A percentile compares a stretch with the other conserved stretches of the same genome.
Evolutionary conservation across 176 grass and related monocot species (phyloP).

Genomic region (Themeda triandra): DNA sequence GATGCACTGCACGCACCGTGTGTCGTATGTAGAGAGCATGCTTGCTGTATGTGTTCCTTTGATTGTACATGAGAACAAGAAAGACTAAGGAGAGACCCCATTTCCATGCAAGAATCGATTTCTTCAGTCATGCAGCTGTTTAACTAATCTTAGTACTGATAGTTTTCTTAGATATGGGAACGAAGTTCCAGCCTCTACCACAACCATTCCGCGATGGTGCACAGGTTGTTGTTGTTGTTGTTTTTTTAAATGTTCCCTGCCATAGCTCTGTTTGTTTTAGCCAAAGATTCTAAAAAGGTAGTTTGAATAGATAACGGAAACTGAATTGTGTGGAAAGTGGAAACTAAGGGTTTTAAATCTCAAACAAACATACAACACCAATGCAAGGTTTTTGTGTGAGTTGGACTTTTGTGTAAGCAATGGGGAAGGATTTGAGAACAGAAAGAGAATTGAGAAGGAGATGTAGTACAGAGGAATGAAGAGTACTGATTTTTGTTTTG

Average conservation of each 20-base stretch:
- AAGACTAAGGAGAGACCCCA: background rate
- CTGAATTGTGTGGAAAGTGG: background rate
- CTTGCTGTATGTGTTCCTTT: constrained; percentile 38
- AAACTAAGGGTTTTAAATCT: too few species aligned
- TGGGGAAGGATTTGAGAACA: too few species aligned
- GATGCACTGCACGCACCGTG: background rate
- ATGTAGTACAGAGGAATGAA: too few species aligned
- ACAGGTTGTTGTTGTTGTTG: too few species aligned
- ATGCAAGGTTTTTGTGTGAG: background rate
- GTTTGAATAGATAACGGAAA: background rate
- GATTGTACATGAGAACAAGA: constrained; percentile 71
- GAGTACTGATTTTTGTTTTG: too few species aligned
- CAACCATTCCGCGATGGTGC: rapidly evolving
- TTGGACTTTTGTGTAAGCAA: too few species aligned
- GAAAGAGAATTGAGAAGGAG: too few species aligned
- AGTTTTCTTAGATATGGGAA: background rate
- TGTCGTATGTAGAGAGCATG: constrained; percentile 17
- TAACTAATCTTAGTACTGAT: background rate
- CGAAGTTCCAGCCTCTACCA: too few species aligned
- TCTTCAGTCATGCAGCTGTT: background rate
- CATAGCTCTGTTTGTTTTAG: background rate
- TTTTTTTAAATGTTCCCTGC: background rate
- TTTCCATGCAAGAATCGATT: constrained; percentile 26
- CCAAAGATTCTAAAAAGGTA: background rate
- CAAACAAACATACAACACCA: too few species aligned